Percentiles rank a stretch among this genome's conserved stretches.
Conservation (phyloP, 345 rosid species). For the Salix viminalis region DNA sequence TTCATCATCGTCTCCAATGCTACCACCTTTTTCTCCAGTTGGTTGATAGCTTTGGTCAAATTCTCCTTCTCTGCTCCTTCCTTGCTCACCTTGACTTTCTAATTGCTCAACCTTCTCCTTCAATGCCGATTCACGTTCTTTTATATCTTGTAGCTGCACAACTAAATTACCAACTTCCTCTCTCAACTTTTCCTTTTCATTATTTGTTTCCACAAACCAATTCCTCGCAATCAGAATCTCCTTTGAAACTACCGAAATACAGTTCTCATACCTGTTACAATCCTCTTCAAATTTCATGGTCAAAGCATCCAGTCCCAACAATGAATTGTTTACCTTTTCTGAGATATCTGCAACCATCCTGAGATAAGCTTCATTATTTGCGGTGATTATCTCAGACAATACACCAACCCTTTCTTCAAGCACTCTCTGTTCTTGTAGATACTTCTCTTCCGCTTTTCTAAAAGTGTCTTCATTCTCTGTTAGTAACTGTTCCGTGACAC, state of each 20-base stretch:
- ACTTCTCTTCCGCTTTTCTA: constrained; percentile 56
- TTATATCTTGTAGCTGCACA: constrained; percentile 34
- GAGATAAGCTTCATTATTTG: constrained; percentile 36
- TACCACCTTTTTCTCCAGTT: constrained; percentile 32
- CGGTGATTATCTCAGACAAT: constrained; percentile 34
- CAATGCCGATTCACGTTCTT: constrained; percentile 31
- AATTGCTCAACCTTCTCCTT: constrained; percentile 44
- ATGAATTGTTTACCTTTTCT: constrained; percentile 31
- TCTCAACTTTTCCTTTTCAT: constrained; percentile 33
- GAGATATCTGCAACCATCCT: constrained; percentile 45
- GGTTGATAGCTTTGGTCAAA: constrained; percentile 25
- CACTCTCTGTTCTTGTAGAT: constrained; percentile 51
- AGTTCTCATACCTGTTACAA: constrained; percentile 29
- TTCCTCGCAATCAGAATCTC: constrained; percentile 44
- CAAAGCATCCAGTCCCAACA: constrained; percentile 38
- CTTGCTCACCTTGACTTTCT: constrained; percentile 37
- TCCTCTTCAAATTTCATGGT: constrained; percentile 41
- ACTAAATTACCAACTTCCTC: constrained; percentile 29
- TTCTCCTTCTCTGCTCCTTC: constrained; percentile 52
- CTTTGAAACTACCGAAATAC: constrained; percentile 34
- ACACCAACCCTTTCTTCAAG: constrained; percentile 49
- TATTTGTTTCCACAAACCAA: constrained; percentile 40
- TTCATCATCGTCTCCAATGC: constrained; percentile 46
- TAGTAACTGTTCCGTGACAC: constrained; percentile 77
- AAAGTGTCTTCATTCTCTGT: constrained; percentile 65